A percentile compares a stretch with the other conserved stretches of the same genome.
phyloP scores from a whole-genome alignment of 177 flowering plant genomes.

The Telopea speciosissima region DNA sequence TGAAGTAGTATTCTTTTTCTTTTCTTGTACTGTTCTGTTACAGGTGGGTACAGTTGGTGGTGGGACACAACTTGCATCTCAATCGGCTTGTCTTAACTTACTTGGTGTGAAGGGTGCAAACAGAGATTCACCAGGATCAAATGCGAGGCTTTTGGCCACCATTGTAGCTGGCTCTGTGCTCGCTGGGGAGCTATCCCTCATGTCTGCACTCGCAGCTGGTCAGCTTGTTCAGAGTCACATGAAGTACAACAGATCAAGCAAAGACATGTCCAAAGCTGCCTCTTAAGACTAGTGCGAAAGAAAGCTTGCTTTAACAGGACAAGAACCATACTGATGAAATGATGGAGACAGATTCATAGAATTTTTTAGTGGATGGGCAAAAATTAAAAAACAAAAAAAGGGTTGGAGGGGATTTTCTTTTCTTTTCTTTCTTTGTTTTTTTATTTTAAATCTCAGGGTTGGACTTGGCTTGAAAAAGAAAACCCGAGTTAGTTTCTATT shows the following conservation, averaged over 20 bases:
- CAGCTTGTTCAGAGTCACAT: constrained; percentile 89
- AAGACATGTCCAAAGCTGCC: constrained; percentile 40
- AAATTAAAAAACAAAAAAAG: too few species aligned
- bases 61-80: constrained; percentile 81
- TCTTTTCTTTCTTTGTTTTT: too few species aligned
- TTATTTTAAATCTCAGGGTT: too few species aligned
- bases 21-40: neutral
- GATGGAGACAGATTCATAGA: too few species aligned
- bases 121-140: constrained; percentile 61
- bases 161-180: constrained; percentile 77
- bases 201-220: constrained; percentile 80
- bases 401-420: too few species aligned
- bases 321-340: too few species aligned
- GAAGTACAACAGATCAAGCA: constrained; percentile 88
- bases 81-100: constrained; percentile 76
- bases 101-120: constrained; percentile 89
- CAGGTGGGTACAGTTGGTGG: constrained; percentile 97
- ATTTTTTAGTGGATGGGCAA: too few species aligned
- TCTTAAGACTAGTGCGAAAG: constrained; percentile 12
- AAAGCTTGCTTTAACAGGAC: neutral
- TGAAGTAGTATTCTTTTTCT: neutral
- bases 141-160: constrained; percentile 60
- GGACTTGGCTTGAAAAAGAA: too few species aligned
- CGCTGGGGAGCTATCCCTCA: constrained; percentile 82
- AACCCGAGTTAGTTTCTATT: too few species aligned